Evolutionary conservation across 164 flowering plant species (phyloP).

Genomic region (Platanus orientalis): DNA sequence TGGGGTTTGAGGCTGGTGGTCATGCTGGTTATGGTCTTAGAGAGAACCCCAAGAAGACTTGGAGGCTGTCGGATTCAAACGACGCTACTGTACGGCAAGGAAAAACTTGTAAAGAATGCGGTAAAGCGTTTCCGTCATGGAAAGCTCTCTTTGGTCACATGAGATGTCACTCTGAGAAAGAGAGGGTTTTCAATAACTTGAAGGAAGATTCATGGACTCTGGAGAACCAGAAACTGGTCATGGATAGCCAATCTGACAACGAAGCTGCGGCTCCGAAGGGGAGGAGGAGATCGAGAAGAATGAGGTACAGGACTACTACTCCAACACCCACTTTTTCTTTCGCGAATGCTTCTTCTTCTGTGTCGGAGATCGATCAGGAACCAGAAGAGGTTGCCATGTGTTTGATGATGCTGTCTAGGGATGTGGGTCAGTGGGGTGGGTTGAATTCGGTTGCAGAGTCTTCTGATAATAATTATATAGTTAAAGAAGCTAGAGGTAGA

Average conservation of each 20-base stretch:
- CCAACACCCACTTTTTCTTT: too few species aligned
- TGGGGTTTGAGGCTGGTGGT: background rate
- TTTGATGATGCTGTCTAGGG: conserved; percentile 85
- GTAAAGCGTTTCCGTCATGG: conserved; percentile 64
- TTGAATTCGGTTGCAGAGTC: conserved; percentile 45
- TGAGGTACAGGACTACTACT: conserved; percentile 25
- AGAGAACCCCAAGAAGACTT: conserved; percentile 4
- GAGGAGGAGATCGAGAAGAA: conserved; percentile 39
- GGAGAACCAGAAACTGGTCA: conserved; percentile 29
- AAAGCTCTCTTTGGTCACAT: conserved; percentile 85
- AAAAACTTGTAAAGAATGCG: conserved; percentile 40
- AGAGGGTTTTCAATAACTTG: conserved; percentile 12
- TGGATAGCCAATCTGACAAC: conserved; percentile 53
- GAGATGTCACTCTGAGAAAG: conserved; percentile 66
- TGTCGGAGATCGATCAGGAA: conserved; percentile 62
- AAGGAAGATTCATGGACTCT: conserved; percentile 34
- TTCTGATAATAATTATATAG: conserved; percentile 61
- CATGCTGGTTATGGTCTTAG: background rate
- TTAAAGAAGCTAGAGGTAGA: conserved; percentile 38
- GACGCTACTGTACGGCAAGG: background rate
- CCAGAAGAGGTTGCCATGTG: conserved; percentile 71
- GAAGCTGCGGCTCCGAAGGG: conserved; percentile 38
- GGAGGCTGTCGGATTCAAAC: background rate
- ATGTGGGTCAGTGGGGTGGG: conserved; percentile 38
- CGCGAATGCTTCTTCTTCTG: conserved; percentile 44